Conservation (phyloP, 2,329 filamentous ascomycete genomes). For the Arthrinium phaeospermum region DNA sequence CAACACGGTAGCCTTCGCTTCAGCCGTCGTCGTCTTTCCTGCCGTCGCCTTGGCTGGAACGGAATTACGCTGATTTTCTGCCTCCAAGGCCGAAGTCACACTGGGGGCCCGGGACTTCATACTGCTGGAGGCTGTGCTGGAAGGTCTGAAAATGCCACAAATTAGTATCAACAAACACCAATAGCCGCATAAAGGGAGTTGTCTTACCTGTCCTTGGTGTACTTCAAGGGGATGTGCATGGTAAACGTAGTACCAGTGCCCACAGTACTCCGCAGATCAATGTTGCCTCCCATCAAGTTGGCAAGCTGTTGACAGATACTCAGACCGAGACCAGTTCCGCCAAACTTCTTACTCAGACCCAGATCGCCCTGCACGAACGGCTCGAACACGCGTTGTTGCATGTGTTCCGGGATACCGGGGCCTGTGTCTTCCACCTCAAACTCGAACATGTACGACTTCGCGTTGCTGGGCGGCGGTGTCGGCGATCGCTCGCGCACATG, state of each 20-base stretch:
- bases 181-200: not conserved
- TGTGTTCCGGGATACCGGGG: constrained; percentile 78
- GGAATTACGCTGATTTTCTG: constrained; percentile 43
- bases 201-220: constrained; percentile 69
- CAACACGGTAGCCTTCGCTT: constrained; percentile 52
- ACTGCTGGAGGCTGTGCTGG: constrained; percentile 62
- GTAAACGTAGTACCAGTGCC: constrained; percentile 81
- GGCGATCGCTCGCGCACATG: constrained; percentile 60
- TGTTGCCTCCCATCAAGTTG: constrained; percentile 79
- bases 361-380: constrained; percentile 94
- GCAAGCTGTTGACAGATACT: constrained; percentile 91
- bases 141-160: constrained; percentile 44
- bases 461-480: constrained; percentile 64
- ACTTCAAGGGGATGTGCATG: constrained; percentile 81
- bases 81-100: constrained; percentile 46
- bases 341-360: constrained; percentile 86
- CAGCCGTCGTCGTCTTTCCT: constrained; percentile 34
- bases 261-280: constrained; percentile 72
- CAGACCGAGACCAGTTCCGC: constrained; percentile 84
- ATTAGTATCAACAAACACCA: not conserved
- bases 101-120: constrained; percentile 56
- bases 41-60: constrained; percentile 33
- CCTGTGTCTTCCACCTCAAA: constrained; percentile 91
- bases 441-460: constrained; percentile 76
- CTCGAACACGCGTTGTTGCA: constrained; percentile 87